Evolutionary conservation across 345 rosid species (phyloP), one percentile per base, ranked within the genome.

Genomic region (Eucalyptus polybractea): DNA sequence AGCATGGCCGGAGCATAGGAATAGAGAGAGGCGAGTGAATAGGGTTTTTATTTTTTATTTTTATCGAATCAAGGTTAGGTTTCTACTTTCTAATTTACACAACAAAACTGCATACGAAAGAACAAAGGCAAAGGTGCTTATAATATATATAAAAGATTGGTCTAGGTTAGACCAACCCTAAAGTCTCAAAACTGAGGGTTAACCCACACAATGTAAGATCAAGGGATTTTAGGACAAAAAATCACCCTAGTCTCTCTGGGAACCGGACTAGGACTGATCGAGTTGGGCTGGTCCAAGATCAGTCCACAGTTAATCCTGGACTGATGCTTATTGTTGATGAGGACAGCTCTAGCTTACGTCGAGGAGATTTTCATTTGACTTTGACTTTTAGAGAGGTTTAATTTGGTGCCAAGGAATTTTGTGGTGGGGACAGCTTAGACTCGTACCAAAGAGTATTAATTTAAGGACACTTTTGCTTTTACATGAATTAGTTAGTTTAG

Each of bases 301-400:
- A 0, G 0, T 51, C 56, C 22, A 51, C 0, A 0, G 1, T 51
- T 51, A 7, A 51, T 3, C 56, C 0, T 51, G 2, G 9, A 51
- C 56, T 51, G 0, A 51, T 51, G 22, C 54, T 51, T 51, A 51
- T 22, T 1, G 11, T 22, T 54, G 25, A 54, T 19, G 33, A 27
- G 76, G 76, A 65, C 40, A 67, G 12, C 80, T 31, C 17, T 0
- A 14, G 3, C 37, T n/a, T 2, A 13, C 13, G 10, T 65, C 40
- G 1, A n/a, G 21, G 40, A 67, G 76, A 67, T 67, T n/a, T 31
- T 11, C 17, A n/a, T 31, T 67, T 67, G 80, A 67, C 80, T 67
- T 15, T 29, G 33, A 62, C 69, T 62, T 62, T 29, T 62, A 62
- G 69, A 27, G 4, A 6, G 33, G 69, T 29, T 62, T 62, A 29